Conservation (phyloP, 352 stramenopile genomes). For the Globisporangium lucens region DNA sequence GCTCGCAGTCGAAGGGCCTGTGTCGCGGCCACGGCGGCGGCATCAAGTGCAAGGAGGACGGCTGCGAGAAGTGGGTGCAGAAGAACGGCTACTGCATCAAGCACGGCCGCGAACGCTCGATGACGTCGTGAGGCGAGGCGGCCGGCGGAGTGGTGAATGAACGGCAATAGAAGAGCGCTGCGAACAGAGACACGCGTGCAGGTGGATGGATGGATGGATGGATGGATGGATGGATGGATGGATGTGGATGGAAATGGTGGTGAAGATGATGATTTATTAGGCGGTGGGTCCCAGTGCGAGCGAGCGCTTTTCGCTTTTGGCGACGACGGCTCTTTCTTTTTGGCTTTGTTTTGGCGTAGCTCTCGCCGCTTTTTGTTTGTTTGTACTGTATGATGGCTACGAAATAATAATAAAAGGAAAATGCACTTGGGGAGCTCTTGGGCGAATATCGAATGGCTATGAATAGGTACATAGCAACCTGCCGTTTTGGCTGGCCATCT, state of each 20-base stretch:
- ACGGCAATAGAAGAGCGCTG: neutral
- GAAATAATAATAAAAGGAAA: neutral
- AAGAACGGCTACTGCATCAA: conserved; percentile 90
- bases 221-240: conserved; percentile 11
- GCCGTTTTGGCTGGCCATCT: neutral
- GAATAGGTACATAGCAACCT: neutral
- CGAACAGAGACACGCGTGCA: neutral
- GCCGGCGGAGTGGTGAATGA: neutral
- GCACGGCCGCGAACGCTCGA: conserved; percentile 71
- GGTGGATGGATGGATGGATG: conserved; percentile 8
- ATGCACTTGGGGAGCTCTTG: neutral
- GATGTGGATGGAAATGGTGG: neutral
- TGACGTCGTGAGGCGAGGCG: conserved; percentile 40
- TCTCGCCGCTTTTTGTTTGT: neutral
- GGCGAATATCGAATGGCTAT: neutral
- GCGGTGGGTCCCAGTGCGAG: neutral
- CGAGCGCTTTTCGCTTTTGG: no score
- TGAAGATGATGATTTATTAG: conserved; percentile 20
- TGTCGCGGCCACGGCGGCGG: conserved; percentile 80
- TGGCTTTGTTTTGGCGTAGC: neutral
- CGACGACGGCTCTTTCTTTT: neutral
- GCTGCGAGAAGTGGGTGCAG: conserved; percentile 88
- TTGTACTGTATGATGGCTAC: conserved; percentile 1
- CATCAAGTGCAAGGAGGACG: conserved; percentile 85
- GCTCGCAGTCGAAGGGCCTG: conserved; percentile 77